Conservation (phyloP, 208 protist species). For the Crithidia fasciculata region DNA sequence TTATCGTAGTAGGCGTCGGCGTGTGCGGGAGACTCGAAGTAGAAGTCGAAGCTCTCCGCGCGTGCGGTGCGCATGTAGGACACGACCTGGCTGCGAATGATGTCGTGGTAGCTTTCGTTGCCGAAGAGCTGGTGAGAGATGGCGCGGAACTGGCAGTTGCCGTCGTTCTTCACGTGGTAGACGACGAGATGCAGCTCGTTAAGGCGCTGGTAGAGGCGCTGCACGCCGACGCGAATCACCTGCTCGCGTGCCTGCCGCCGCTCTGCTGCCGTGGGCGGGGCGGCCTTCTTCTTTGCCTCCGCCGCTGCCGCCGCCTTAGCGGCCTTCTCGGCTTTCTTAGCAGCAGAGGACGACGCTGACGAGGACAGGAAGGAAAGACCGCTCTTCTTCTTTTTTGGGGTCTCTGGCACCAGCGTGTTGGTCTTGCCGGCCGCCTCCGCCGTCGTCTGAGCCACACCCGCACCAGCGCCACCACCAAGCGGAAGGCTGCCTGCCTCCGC, state of each 20-base stretch:
- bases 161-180: conserved; percentile 77
- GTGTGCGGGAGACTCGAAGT: conserved; percentile 65
- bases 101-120: conserved; percentile 82
- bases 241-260: conserved; percentile 51
- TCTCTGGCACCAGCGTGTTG: background rate
- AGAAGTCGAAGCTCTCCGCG: conserved; percentile 74
- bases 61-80: conserved; percentile 83
- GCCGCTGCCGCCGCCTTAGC: conserved; percentile 12
- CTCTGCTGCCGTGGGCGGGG: conserved; percentile 10
- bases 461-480: background rate
- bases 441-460: background rate
- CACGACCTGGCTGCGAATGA: conserved; percentile 76
- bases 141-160: conserved; percentile 91
- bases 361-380: background rate
- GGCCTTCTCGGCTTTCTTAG: conserved; percentile 24
- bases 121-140: conserved; percentile 88
- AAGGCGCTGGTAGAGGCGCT: conserved; percentile 64
- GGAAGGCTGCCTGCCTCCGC: background rate
- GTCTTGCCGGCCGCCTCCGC: background rate
- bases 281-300: conserved; percentile 13
- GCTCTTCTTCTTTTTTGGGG: conserved; percentile 24
- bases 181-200: conserved; percentile 61
- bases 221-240: conserved; percentile 62
- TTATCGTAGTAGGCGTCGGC: conserved; percentile 75
- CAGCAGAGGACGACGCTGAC: background rate